Evolutionary conservation across 2,329 filamentous ascomycete genomes (phyloP), one percentile per base, ranked within the genome.

Genomic region (Pseudogymnoascus sp.): DNA sequence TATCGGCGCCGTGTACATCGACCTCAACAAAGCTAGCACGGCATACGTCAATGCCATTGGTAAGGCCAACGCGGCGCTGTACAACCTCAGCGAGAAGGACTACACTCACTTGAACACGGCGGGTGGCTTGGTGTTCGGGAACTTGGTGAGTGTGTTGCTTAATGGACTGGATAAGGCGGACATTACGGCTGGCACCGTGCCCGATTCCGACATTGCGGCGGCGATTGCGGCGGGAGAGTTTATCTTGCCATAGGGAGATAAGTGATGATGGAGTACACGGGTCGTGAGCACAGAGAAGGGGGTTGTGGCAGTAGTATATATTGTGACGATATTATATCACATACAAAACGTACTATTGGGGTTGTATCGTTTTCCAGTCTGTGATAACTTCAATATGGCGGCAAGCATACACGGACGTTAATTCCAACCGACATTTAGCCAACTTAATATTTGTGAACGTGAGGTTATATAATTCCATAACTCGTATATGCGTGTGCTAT

Each of bases 1-100:
- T 0, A 72, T 72, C 6, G 62, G 64, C 0, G 41, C 72, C 13
- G 65, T 68, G 2, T 75, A 67, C 26, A 75, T 80, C 37, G 74
- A 82, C 63, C 64, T 82, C 10, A 81, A 81, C 62, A 64, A 68
- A 5, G 76, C 74, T 0, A 77, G 74, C 6, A 75, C 72, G 0
- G 64, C 70, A 4, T 81, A 81, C 62, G 68, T 79, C 15, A 77
- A 81, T 61, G 71, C 70, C 0, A 78, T 82, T 61, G 78, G 78
- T 0, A 68, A 72, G n/a, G 63, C 68, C 0, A 71, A 74, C 29
- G 75, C 76, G 1, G 71, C 70, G 29, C 71, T 66, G 29, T 81
- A 81, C 61, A 79, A 81, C 62, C 62, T 74, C 17, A 68, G 67
- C 4, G 64, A 73, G 1, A 71, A 69, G 3, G 84, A 87, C 67